Base-by-base conservation (phyloP, 352 stramenopile genomes). In the Phytophthora litchii region DNA sequence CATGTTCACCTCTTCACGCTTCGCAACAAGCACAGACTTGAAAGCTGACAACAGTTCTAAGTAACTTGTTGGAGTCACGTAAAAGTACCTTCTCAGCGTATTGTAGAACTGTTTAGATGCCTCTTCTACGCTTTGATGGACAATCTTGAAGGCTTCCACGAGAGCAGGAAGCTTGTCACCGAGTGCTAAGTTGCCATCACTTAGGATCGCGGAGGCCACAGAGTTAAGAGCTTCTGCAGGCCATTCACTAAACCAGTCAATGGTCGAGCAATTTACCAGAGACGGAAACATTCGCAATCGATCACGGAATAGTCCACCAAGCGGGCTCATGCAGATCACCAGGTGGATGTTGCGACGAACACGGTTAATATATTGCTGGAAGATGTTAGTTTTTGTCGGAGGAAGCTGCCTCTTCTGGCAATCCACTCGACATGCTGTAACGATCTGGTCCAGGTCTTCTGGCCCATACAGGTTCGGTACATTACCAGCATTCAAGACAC, bases 331-430 rank as follows among this genome's bases (percentile, higher is more conserved):
- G 37, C 86, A 94, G 31, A 98, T 83, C 23, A 97, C 90, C 38
- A 97, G 64, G 54, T 97, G 89, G 29, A 98, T 91, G 61, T 98
- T 98, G 19, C 79, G 78, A 3, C 92, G 78, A 20, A 98, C 94
- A 20, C 92, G 83, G 27, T 95, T 86, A 50, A 98, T 87, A 66
- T 97, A 98, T 72, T 98, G 91, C 50, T 94, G 74, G 57, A 97
- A 98, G 7, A 97, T 97, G 59, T 98, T 98, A 16, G 96, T 92
- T 64, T 97, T 97, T 1, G 92, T 98, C 4, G 92, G 89, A 3
- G 88, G 80, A 23, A 98, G 80, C 23, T 95, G 82, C 31, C 92
- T 87, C 51, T 96, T 97, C 52, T 90, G 78, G 59, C 92, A 98
- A n/a, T 98, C 91, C n/a, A 91, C 80, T 31, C 90, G 82, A 34